These are phyloP conservation scores for Russula sp. DNA, from an alignment of 768 basidiomycete species.

Conservation along the genomic window DNA sequence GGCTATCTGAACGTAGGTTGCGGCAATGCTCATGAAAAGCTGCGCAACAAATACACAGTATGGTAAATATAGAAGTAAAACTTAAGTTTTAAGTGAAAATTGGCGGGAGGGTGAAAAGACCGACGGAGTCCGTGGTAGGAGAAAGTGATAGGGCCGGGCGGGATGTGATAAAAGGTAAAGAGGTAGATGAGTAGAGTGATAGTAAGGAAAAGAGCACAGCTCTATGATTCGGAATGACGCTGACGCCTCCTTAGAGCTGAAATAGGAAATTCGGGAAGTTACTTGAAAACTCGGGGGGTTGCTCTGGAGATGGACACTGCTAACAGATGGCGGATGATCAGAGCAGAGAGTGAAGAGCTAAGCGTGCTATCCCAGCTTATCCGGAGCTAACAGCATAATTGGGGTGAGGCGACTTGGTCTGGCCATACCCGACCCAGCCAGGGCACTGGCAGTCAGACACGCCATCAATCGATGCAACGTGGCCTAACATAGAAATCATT, in stretches of 20 bases:
- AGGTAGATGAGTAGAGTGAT: not conserved
- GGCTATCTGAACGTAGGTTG: slow-evolving; percentile 8
- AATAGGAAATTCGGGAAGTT: not conserved
- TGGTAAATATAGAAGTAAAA: not conserved
- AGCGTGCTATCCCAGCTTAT: not conserved
- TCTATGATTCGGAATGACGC: not conserved
- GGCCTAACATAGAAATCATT: not conserved
- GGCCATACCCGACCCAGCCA: not conserved
- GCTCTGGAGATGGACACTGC: not conserved
- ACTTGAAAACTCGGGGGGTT: slow-evolving; percentile 6
- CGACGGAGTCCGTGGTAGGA: slow-evolving; percentile 2
- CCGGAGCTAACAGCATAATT: not conserved
- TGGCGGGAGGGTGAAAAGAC: not conserved
- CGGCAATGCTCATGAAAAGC: slow-evolving; percentile 6
- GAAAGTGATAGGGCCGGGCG: not conserved
- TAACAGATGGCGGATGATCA: not conserved
- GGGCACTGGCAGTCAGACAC: not conserved
- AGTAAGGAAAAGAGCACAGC: slow-evolving; percentile 12
- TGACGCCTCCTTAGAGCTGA: not conserved
- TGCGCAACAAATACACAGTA: not conserved
- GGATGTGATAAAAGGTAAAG: slow-evolving; percentile 10
- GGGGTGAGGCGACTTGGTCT: not conserved
- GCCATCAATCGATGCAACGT: slow-evolving; percentile 17
- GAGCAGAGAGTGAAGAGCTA: not conserved
- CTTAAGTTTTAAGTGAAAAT: not conserved